Base-by-base conservation (phyloP, 1,284 basidiomycete species). In the Rhodotorula sp. region DNA sequence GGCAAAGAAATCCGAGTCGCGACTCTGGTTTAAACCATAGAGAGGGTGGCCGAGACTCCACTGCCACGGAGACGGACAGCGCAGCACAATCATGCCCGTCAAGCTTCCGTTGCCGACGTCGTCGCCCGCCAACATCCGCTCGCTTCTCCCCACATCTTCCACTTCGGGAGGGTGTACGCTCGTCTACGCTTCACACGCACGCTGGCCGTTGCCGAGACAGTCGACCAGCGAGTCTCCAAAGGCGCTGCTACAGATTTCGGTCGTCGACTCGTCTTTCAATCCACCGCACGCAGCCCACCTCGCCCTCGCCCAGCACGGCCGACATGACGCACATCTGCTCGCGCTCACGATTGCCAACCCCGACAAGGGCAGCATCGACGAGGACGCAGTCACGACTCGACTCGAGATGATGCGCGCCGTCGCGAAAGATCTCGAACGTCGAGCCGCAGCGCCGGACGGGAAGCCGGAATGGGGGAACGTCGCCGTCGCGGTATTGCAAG, bases 231-330 rank as follows among this genome's bases (percentile, higher is more conserved):
- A 12, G 15, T 2, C 26, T 15, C 47, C 23, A 52, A 4, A 26
- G 10, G n/a, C 6, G 12, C 69, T 57, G 26, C 61, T 80, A 2
- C 79, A 81, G 61, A 81, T 86, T 50, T 80, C 83, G 4, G 85
- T 97, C 26, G 85, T 98, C 49, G 95, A 98, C 79, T 90, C 93
- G 0, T 95, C 92, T 1, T 98, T 94, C 83, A 97, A 99, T 78
- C 95, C 95, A 2, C 95, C 95, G 0, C 93, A 92, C 0, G 81
- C 85, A 18, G 93, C 95, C 0, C 95, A 99, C 79, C 85, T 90
- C 67, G 89, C 90, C 0, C 87, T 97, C 59, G 88, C 88, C 26
- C 85, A 85, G 67, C 64, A 65, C 60, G 38, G 62, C 16, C 12
- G 67, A 1, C 93, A 90, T 78, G 89, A 92, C 68, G 90, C 92